A percentile compares a stretch with the other conserved stretches of the same genome.
phyloP scores from a whole-genome alignment of 2,329 filamentous ascomycete genomes.

The Orbilia brochopaga region DNA sequence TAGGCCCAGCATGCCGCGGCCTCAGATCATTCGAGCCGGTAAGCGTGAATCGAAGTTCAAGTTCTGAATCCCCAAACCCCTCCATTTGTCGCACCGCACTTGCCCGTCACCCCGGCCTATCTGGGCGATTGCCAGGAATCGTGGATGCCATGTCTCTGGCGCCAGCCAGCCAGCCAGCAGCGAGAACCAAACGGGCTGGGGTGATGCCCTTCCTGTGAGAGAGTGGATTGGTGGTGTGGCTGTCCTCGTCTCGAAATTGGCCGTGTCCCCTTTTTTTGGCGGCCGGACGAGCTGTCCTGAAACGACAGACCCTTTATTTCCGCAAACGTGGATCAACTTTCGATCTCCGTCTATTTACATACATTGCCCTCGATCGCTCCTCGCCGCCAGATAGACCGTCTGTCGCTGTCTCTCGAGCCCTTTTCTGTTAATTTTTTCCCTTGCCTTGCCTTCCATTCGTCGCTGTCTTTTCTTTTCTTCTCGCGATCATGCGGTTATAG shows the following conservation, averaged over 20 bases:
- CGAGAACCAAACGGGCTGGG: slow-evolving; percentile 20
- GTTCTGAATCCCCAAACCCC: slow-evolving; percentile 21
- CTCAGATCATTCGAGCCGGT: slow-evolving; percentile 66
- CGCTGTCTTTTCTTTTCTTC: slow-evolving; percentile 14
- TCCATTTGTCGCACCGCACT: slow-evolving; percentile 39
- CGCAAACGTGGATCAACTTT: slow-evolving; percentile 47
- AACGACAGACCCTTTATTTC: slow-evolving; percentile 50
- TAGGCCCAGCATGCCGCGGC: slow-evolving; percentile 62
- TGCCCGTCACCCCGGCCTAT: slow-evolving; percentile 8
- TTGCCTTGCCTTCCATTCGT: slow-evolving; percentile 2
- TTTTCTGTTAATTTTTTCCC: slow-evolving; percentile 3
- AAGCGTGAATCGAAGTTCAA: slow-evolving; percentile 53
- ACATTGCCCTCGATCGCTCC: slow-evolving; percentile 43
- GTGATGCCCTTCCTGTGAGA: slow-evolving; percentile 49
- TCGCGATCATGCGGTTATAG: slow-evolving; percentile 3
- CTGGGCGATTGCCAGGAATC: background rate
- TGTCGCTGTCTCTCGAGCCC: slow-evolving; percentile 20
- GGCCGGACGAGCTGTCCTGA: slow-evolving; percentile 48
- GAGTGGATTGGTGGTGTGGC: slow-evolving; percentile 46
- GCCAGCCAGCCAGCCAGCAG: background rate
- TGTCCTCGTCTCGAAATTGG: slow-evolving; percentile 50
- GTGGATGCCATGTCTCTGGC: background rate
- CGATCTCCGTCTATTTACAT: slow-evolving; percentile 36
- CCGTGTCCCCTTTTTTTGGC: slow-evolving; percentile 43
- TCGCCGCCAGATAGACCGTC: slow-evolving; percentile 35